Conservation (phyloP, 2,329 filamentous ascomycete genomes). For the Scedosporium aurantiacum region DNA sequence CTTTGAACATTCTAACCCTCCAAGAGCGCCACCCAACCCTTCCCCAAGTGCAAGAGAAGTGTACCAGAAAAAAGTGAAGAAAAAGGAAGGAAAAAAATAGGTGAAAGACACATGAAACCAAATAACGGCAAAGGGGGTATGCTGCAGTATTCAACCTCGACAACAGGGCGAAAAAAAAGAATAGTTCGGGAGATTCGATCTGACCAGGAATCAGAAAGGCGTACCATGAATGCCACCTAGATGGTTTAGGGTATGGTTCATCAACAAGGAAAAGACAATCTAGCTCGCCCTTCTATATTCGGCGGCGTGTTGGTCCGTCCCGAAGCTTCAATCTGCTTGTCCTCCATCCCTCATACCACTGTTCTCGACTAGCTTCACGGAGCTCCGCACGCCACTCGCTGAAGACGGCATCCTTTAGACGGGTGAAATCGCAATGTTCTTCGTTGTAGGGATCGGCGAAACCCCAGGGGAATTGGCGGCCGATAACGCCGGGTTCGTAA, state of each 20-base stretch:
- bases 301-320: slow-evolving; percentile 25
- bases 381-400: slow-evolving; percentile 86
- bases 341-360: slow-evolving; percentile 95
- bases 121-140: slow-evolving; percentile 22
- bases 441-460: slow-evolving; percentile 89
- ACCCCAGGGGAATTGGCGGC: slow-evolving; percentile 90
- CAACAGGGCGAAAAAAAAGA: slow-evolving; percentile 12
- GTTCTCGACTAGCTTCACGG: slow-evolving; percentile 77
- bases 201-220: neutral
- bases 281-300: slow-evolving; percentile 17
- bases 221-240: neutral
- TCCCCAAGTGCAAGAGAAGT: neutral
- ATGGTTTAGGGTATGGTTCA: neutral
- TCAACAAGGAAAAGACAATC: neutral
- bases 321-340: slow-evolving; percentile 54
- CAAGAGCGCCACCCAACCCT: neutral
- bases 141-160: slow-evolving; percentile 19
- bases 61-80: neutral
- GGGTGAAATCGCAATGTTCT: slow-evolving; percentile 86
- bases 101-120: neutral
- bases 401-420: slow-evolving; percentile 85
- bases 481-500: slow-evolving; percentile 69
- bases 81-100: neutral
- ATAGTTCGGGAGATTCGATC: slow-evolving; percentile 7
- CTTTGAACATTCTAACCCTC: neutral